phyloP scores from a whole-genome alignment of 78 protist genomes.

The Parvularia atlantis region DNA sequence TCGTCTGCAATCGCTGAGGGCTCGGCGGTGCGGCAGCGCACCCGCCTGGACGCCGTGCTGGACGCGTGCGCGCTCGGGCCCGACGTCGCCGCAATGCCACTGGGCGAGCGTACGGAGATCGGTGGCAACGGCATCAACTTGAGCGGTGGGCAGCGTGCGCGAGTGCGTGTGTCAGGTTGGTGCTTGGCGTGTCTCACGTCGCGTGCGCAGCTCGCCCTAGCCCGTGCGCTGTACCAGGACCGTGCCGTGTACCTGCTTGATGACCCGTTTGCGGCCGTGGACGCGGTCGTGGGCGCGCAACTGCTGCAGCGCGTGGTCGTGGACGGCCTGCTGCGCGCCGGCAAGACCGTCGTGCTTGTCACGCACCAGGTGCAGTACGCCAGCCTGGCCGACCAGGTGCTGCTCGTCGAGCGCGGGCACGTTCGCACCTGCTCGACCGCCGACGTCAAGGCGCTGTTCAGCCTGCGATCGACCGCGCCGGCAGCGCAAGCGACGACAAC shows the following conservation, averaged over 20 bases:
- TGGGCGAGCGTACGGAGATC: constrained; percentile 42
- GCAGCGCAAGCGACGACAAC: too few relatives aligned
- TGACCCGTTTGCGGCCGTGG: constrained; percentile 58
- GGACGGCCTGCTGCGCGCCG: constrained; percentile 1
- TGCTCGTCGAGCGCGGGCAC: constrained; percentile 49
- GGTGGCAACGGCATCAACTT: constrained; percentile 66
- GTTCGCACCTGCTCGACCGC: too few relatives aligned
- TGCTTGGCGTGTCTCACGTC: too few relatives aligned
- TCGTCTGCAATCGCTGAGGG: too few relatives aligned
- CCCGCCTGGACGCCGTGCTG: constrained; percentile 24
- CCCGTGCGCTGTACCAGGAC: constrained; percentile 47
- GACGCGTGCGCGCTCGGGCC: constrained; percentile 30
- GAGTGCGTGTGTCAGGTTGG: too few relatives aligned
- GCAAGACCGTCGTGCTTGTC: constrained; percentile 31
- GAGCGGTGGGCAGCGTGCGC: constrained; percentile 51
- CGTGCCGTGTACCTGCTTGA: constrained; percentile 61
- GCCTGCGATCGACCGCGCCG: too few relatives aligned
- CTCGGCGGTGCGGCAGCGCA: too few relatives aligned
- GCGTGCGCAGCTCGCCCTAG: too few relatives aligned
- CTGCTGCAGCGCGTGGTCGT: background rate
- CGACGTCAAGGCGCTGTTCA: too few relatives aligned
- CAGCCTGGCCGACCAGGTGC: constrained; percentile 16
- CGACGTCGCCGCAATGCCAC: constrained; percentile 42
- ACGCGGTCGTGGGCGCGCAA: background rate
- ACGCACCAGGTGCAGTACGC: constrained; percentile 45